Evolutionary conservation across 805 yeast species (phyloP).

Genomic region (Barnettozyma wickerhamii): DNA sequence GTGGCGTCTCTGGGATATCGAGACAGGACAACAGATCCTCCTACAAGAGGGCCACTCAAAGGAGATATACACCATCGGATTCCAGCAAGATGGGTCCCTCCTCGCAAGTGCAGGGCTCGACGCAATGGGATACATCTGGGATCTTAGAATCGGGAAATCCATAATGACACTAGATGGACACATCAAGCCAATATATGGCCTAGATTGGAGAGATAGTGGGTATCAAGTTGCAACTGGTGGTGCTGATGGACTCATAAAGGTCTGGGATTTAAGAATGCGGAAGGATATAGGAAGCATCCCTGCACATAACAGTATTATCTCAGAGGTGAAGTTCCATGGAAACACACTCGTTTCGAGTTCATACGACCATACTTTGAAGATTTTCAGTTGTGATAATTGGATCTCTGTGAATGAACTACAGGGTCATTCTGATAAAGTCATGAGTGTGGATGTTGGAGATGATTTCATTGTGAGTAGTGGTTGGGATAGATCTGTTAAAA

Average conservation of each 20-base stretch:
- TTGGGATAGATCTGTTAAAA: constrained; percentile 78
- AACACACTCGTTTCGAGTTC: constrained; percentile 53
- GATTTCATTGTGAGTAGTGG: constrained; percentile 56
- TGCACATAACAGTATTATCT: constrained; percentile 70
- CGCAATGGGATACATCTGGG: constrained; percentile 76
- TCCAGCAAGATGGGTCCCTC: constrained; percentile 77
- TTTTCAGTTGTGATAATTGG: constrained; percentile 75
- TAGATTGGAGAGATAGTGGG: constrained; percentile 78
- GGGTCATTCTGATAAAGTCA: constrained; percentile 64
- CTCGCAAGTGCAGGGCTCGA: constrained; percentile 78
- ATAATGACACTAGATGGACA: constrained; percentile 63
- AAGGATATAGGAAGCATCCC: constrained; percentile 46
- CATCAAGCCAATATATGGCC: constrained; percentile 60
- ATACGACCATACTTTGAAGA: constrained; percentile 63
- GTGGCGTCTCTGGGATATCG: constrained; percentile 85
- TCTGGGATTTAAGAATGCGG: constrained; percentile 79
- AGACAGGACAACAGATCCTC: constrained; percentile 43
- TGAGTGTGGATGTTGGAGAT: constrained; percentile 60
- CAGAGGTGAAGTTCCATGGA: constrained; percentile 51
- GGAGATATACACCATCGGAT: constrained; percentile 56
- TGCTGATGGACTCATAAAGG: constrained; percentile 71
- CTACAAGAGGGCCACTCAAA: constrained; percentile 85
- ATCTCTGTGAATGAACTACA: constrained; percentile 43
- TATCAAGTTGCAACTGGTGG: constrained; percentile 76
- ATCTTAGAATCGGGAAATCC: constrained; percentile 70